phyloP scores from a whole-genome alignment of 306 rosid species.

The Vicia sativa region DNA sequence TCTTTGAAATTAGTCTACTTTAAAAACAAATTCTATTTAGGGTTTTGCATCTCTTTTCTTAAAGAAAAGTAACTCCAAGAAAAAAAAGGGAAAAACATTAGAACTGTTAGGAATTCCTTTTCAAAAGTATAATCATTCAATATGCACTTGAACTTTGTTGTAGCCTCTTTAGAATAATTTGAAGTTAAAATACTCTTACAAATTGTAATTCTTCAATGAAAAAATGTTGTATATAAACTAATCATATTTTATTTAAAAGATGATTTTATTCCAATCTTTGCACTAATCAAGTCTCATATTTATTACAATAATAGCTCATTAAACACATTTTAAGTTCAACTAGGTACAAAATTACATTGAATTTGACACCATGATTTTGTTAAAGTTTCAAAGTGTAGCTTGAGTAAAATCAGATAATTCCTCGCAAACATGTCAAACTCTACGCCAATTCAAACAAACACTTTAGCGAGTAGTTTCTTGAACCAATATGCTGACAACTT shows the following conservation, averaged over 20 bases:
- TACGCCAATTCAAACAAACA: background rate
- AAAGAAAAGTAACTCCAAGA: too few species aligned
- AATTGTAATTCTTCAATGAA: too few species aligned
- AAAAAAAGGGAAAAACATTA: too few species aligned
- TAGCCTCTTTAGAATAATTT: too few species aligned
- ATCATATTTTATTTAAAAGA: background rate
- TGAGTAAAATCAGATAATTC: background rate
- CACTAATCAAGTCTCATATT: constrained; percentile 9
- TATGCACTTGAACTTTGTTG: too few species aligned
- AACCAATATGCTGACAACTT: constrained; percentile 97
- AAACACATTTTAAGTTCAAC: background rate
- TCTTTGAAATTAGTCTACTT: too few species aligned
- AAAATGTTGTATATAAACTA: background rate
- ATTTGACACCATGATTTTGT: background rate
- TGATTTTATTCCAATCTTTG: constrained; percentile 36
- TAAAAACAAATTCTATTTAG: too few species aligned
- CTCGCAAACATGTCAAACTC: background rate
- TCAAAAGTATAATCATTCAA: too few species aligned
- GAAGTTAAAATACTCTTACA: too few species aligned
- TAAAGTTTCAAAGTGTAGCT: background rate
- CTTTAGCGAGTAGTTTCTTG: constrained; percentile 50
- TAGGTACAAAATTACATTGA: too few species aligned
- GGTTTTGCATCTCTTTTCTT: too few species aligned
- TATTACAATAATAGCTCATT: constrained; percentile 34
- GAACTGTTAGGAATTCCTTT: too few species aligned